These are phyloP conservation scores for Trifolium repens DNA, from an alignment of 306 rosid species.

Conservation along the genomic window DNA sequence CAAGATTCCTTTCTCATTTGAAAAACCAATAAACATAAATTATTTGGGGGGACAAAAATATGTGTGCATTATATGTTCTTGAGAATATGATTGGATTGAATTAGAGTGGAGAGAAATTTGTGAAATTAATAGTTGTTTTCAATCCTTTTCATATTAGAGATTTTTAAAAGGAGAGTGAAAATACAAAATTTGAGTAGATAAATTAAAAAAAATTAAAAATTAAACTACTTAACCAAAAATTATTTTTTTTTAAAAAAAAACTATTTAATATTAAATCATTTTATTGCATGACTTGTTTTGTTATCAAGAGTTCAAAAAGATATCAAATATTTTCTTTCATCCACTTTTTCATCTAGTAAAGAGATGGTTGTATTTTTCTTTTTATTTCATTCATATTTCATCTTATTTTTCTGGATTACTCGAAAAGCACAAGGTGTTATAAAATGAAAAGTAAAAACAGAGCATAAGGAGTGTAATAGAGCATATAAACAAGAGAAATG, in stretches of 20 bases:
- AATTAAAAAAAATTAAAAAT: too few relatives aligned
- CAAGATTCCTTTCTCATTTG: constrained; percentile 51
- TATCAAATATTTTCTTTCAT: background rate
- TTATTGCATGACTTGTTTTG: background rate
- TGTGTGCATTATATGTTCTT: background rate
- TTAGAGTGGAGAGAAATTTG: background rate
- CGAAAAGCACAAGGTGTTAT: too few relatives aligned
- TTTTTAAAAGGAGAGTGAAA: background rate
- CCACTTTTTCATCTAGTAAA: background rate
- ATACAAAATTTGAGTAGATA: background rate
- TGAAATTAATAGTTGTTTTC: background rate
- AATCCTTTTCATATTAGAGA: background rate
- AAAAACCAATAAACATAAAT: background rate
- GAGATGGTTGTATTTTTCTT: background rate
- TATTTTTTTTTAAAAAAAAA: too few relatives aligned
- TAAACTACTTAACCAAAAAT: background rate
- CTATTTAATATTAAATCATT: too few relatives aligned
- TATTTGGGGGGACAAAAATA: constrained; percentile 35
- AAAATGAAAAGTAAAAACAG: too few relatives aligned
- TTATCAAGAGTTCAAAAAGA: background rate
- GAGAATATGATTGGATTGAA: constrained; percentile 4
- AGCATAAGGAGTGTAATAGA: too few relatives aligned
- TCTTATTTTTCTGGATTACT: too few relatives aligned
- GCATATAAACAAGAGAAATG: too few relatives aligned
- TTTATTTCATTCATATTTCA: background rate